A percentile compares a stretch with the other conserved stretches of the same genome.
Conservation (phyloP, 1,139 yeast species). For the Pichiaceae sp. region DNA sequence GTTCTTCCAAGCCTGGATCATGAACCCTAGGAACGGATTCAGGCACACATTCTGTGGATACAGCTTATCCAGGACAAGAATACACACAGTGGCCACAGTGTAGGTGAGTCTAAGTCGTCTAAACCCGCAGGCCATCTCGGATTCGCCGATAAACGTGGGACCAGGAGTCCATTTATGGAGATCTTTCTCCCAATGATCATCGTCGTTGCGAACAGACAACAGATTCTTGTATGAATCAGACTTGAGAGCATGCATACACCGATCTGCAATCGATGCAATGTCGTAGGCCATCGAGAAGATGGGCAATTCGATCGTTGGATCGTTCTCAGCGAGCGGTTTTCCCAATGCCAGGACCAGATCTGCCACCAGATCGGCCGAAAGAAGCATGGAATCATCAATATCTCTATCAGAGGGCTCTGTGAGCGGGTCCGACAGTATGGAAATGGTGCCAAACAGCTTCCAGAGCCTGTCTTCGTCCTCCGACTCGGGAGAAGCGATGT, state of each 20-base stretch:
- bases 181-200: conserved; percentile 32
- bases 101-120: conserved; percentile 39
- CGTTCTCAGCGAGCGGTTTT: conserved; percentile 15
- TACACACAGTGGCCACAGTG: conserved; percentile 41
- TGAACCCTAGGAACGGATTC: conserved; percentile 54
- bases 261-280: conserved; percentile 35
- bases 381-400: conserved; percentile 25
- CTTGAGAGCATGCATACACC: conserved; percentile 33
- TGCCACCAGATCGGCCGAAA: conserved; percentile 48
- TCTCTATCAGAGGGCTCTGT: conserved; percentile 66
- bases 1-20: conserved; percentile 55
- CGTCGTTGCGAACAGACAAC: conserved; percentile 36
- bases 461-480: conserved; percentile 7
- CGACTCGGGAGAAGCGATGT: not conserved
- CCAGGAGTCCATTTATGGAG: conserved; percentile 48
- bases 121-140: conserved; percentile 20
- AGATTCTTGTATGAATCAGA: conserved; percentile 41
- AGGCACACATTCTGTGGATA: conserved; percentile 36
- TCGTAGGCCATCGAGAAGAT: conserved; percentile 34
- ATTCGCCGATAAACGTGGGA: conserved; percentile 23
- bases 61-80: conserved; percentile 44
- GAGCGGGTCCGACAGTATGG: conserved; percentile 52
- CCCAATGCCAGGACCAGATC: conserved; percentile 41
- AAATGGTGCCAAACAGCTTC: conserved; percentile 22
- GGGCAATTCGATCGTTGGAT: conserved; percentile 12